Conservation (phyloP, 148 eudicot genomes). For the Heliamphora exappendiculata region DNA sequence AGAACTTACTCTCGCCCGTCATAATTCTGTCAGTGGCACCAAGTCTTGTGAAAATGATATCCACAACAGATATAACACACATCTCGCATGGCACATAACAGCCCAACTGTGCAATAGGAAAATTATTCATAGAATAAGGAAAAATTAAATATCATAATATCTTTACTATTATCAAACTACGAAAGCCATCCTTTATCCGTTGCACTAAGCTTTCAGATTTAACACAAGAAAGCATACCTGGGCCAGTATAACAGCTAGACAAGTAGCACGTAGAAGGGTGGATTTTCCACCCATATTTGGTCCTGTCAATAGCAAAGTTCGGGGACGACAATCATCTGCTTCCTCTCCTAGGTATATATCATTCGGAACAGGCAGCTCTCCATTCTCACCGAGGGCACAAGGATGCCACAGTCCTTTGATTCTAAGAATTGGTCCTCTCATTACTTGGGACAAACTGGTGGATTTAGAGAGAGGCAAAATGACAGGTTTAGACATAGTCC, state of each 20-base stretch:
- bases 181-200: background rate
- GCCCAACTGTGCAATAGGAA: slow-evolving; percentile 58
- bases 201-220: background rate
- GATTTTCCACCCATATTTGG: slow-evolving; percentile 99
- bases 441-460: slow-evolving; percentile 20
- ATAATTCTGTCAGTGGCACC: slow-evolving; percentile 97
- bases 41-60: slow-evolving; percentile 92
- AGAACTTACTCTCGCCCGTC: slow-evolving; percentile 93
- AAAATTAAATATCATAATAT: background rate
- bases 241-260: slow-evolving; percentile 80
- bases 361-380: slow-evolving; percentile 80
- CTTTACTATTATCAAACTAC: background rate
- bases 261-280: slow-evolving; percentile 87
- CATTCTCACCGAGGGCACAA: slow-evolving; percentile 69
- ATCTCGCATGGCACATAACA: slow-evolving; percentile 85
- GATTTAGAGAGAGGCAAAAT: slow-evolving; percentile 48
- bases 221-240: slow-evolving; percentile 51
- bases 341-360: slow-evolving; percentile 67
- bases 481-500: slow-evolving; percentile 70
- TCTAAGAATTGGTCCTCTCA: slow-evolving; percentile 53
- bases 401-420: slow-evolving; percentile 95
- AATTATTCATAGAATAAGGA: slow-evolving; percentile 2
- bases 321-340: slow-evolving; percentile 39
- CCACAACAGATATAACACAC: slow-evolving; percentile 72
- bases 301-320: slow-evolving; percentile 89